Conservation (phyloP, 2,329 filamentous ascomycete species). For the Corinectria fuckeliana region DNA sequence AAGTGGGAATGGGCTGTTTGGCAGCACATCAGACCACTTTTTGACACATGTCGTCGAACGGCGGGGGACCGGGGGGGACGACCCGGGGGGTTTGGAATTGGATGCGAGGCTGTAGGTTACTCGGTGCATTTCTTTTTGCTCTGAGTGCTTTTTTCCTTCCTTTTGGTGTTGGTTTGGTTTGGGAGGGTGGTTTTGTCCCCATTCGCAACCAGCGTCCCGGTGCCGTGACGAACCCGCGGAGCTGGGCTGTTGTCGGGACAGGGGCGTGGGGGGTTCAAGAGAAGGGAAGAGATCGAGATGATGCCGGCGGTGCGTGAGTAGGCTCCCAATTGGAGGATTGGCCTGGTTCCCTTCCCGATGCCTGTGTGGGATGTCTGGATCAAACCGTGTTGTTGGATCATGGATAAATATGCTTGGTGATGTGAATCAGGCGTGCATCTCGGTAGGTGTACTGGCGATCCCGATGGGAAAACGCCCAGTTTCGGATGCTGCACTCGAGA, state of each 20-base stretch:
- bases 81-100: neutral
- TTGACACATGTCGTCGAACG: conserved; percentile 23
- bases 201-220: conserved; percentile 5
- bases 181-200: no score
- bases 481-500: neutral
- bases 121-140: no score
- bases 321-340: neutral
- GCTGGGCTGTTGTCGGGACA: neutral
- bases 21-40: conserved; percentile 35
- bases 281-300: no score
- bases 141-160: no score
- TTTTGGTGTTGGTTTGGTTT: neutral
- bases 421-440: neutral
- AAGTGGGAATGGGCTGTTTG: conserved; percentile 36
- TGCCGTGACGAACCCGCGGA: conserved; percentile 7
- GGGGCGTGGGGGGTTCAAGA: neutral
- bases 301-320: neutral
- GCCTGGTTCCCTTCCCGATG: no score
- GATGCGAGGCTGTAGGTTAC: neutral
- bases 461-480: neutral
- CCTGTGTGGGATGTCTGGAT: neutral
- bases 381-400: neutral
- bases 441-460: neutral
- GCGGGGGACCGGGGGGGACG: neutral
- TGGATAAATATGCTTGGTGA: neutral